Evolutionary conservation across 139 green algal species (phyloP).

Genomic region (Chlorella sp.): DNA sequence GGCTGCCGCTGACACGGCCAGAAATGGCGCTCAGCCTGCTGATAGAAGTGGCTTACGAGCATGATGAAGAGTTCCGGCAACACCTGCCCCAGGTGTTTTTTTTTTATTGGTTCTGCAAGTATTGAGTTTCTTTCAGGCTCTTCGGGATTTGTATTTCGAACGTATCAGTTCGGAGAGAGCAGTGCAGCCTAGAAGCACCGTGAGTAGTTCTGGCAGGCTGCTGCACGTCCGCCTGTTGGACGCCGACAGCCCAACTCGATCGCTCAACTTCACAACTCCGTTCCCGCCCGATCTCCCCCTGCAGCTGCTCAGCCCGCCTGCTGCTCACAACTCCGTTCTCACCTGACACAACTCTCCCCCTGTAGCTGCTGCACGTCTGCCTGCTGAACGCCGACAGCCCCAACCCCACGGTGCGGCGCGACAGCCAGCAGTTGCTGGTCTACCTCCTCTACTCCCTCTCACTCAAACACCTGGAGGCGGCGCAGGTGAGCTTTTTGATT

Average conservation of each 20-base stretch:
- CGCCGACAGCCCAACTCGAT: not conserved
- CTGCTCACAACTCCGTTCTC: too few relatives aligned
- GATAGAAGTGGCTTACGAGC: conserved; percentile 90
- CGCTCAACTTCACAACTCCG: conserved; percentile 42
- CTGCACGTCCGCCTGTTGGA: conserved; percentile 26
- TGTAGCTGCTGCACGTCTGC: conserved; percentile 34
- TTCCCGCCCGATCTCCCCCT: conserved; percentile 21
- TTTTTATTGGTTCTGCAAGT: too few relatives aligned
- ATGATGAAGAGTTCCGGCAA: conserved; percentile 84
- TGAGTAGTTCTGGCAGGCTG: not conserved
- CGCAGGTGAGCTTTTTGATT: not conserved
- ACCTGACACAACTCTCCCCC: too few relatives aligned
- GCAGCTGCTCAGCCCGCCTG: conserved; percentile 35
- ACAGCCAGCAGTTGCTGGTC: conserved; percentile 72
- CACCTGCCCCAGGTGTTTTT: conserved; percentile 54
- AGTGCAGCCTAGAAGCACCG: not conserved
- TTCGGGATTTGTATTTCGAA: too few relatives aligned
- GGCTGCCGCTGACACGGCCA: conserved; percentile 64
- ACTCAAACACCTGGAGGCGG: conserved; percentile 58
- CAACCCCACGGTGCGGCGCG: conserved; percentile 31
- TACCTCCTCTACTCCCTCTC: conserved; percentile 82
- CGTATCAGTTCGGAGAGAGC: not conserved
- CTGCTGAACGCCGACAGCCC: conserved; percentile 20
- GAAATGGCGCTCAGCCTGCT: conserved; percentile 92
- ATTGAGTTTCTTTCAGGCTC: too few relatives aligned